Conservation (phyloP, 1,284 basidiomycete species). For the Trichosporon sp. region DNA sequence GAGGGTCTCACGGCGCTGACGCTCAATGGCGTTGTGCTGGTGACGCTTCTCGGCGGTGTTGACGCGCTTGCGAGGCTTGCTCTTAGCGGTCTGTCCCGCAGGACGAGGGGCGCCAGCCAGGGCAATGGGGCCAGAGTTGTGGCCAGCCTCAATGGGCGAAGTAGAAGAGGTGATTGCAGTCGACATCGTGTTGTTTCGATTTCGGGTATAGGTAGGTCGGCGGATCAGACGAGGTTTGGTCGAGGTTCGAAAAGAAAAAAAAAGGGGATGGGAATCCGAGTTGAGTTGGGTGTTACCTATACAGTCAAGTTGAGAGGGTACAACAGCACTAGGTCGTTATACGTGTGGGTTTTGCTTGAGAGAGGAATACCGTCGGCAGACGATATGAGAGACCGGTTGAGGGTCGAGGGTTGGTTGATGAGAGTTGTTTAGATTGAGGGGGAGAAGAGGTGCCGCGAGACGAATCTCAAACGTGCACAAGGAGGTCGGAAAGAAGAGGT, state of each 20-base stretch:
- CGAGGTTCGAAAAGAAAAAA: conserved; percentile 2
- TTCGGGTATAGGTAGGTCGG: conserved; percentile 3
- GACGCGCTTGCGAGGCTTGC: conserved; percentile 63
- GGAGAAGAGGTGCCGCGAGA: conserved; percentile 45
- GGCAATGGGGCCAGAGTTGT: conserved; percentile 15
- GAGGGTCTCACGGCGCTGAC: conserved; percentile 81
- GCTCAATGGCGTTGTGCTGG: conserved; percentile 90
- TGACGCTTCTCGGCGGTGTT: conserved; percentile 90
- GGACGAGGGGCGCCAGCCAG: conserved; percentile 20
- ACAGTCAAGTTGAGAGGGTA: background rate
- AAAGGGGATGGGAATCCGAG: background rate
- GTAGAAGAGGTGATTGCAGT: conserved; percentile 25
- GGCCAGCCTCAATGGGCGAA: conserved; percentile 24
- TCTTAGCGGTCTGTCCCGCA: conserved; percentile 50
- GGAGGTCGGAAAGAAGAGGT: conserved; percentile 36
- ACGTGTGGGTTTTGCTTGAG: background rate
- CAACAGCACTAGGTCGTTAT: conserved; percentile 2
- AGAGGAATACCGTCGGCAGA: background rate
- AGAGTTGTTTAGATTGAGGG: conserved; percentile 1
- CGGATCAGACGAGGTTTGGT: background rate
- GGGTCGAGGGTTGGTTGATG: background rate
- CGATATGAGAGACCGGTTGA: background rate
- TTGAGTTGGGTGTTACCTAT: background rate
- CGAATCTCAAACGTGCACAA: conserved; percentile 48
- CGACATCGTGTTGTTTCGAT: conserved; percentile 13